phyloP scores from a whole-genome alignment of 345 rosid genomes.

The Arabis hirsuta region DNA sequence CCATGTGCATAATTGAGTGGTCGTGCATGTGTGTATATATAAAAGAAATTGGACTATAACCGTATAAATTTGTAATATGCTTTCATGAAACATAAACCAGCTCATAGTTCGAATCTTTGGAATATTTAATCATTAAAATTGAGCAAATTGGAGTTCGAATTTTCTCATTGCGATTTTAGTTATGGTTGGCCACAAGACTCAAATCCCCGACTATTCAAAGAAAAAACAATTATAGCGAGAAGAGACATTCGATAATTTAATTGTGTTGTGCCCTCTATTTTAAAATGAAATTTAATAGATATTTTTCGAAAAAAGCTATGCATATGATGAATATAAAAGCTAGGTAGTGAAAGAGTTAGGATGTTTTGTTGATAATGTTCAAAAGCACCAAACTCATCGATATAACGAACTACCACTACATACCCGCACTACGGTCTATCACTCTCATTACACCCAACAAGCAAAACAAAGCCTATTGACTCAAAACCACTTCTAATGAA shows the following conservation, averaged over 20 bases:
- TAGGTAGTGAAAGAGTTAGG: constrained; percentile 35
- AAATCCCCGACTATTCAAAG: no score
- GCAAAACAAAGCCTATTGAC: constrained; percentile 33
- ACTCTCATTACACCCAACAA: constrained; percentile 26
- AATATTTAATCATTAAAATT: no score
- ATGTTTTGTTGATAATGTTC: constrained; percentile 35
- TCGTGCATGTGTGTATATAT: not conserved
- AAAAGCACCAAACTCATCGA: constrained; percentile 40
- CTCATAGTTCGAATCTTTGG: no score
- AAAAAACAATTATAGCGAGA: not conserved
- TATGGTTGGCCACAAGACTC: no score
- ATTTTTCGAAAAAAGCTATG: constrained; percentile 22
- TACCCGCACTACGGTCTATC: constrained; percentile 36
- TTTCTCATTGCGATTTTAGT: no score
- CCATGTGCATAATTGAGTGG: constrained; percentile 32
- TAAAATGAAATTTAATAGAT: not conserved
- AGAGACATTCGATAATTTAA: no score
- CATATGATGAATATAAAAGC: constrained; percentile 19
- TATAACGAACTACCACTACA: constrained; percentile 35
- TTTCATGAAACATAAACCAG: constrained; percentile 2
- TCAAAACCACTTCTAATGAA: constrained; percentile 24
- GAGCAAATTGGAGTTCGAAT: no score
- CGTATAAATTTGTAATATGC: not conserved
- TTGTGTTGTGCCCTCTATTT: not conserved
- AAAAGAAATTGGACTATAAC: constrained; percentile 5